phyloP scores from a whole-genome alignment of 1,139 yeast species.

The Yamadazyma dushanensis region DNA sequence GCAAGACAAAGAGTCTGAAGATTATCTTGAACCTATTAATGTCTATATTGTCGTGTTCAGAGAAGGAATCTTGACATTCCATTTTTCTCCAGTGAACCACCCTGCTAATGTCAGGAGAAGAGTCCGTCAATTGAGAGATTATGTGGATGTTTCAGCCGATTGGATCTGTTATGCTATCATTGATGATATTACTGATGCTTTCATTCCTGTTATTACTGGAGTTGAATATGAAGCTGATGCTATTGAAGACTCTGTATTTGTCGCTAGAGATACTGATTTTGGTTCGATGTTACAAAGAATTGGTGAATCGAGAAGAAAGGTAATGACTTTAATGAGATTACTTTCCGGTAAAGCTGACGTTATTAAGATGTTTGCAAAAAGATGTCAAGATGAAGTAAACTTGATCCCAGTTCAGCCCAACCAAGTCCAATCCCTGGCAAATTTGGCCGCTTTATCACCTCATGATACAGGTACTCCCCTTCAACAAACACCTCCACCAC shows the following conservation, averaged over 20 bases:
- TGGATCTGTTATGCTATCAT: slow-evolving; percentile 93
- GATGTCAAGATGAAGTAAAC: slow-evolving; percentile 75
- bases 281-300: slow-evolving; percentile 74
- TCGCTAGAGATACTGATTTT: slow-evolving; percentile 51
- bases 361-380: slow-evolving; percentile 92
- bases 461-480: slow-evolving; percentile 10
- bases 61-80: slow-evolving; percentile 82
- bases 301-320: slow-evolving; percentile 86
- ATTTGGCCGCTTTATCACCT: slow-evolving; percentile 10
- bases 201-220: slow-evolving; percentile 85
- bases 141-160: slow-evolving; percentile 84
- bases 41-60: slow-evolving; percentile 86
- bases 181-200: slow-evolving; percentile 92
- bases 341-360: slow-evolving; percentile 96
- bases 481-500: slow-evolving; percentile 7
- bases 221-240: slow-evolving; percentile 91
- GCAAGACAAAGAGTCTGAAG: slow-evolving; percentile 73
- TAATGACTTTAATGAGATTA: slow-evolving; percentile 88
- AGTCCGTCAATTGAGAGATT: slow-evolving; percentile 85
- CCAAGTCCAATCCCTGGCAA: slow-evolving; percentile 10
- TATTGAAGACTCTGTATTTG: slow-evolving; percentile 72
- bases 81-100: slow-evolving; percentile 77
- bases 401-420: slow-evolving; percentile 9
- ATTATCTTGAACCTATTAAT: slow-evolving; percentile 82
- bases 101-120: slow-evolving; percentile 89